These are phyloP conservation scores for Penicillium cinerascens DNA, from an alignment of 495 filamentous ascomycete genomes.

Conservation along the genomic window DNA sequence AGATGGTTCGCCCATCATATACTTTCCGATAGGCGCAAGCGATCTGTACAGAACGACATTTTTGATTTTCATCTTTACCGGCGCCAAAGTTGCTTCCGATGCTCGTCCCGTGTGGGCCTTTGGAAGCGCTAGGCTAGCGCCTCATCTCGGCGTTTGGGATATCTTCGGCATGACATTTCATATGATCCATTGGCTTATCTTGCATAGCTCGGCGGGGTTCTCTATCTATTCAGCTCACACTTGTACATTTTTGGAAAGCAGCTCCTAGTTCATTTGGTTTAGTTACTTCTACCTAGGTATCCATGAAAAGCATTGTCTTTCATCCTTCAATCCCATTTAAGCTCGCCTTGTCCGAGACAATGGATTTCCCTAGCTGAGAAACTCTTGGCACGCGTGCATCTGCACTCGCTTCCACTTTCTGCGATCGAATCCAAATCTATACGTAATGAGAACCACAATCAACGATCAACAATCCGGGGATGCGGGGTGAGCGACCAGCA, in stretches of 20 bases:
- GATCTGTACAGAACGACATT: background rate
- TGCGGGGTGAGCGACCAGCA: conserved; percentile 1
- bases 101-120: background rate
- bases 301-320: background rate
- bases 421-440: background rate
- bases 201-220: background rate
- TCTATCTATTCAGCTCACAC: background rate
- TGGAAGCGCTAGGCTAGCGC: background rate
- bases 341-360: background rate
- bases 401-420: conserved; percentile 5
- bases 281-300: background rate
- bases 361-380: background rate
- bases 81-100: background rate
- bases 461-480: conserved; percentile 6
- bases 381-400: background rate
- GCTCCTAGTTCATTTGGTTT: background rate
- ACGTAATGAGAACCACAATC: conserved; percentile 12
- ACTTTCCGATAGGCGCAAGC: conserved; percentile 33
- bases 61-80: background rate
- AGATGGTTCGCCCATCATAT: conserved; percentile 42
- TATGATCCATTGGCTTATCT: conserved; percentile 1
- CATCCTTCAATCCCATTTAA: background rate
- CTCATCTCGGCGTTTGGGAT: conserved; percentile 8
- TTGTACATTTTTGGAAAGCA: background rate
- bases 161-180: conserved; percentile 7